Percentiles rank a stretch among this genome's conserved stretches.
phyloP scores from a whole-genome alignment of 2,329 filamentous ascomycete species.

The Hyphodiscus sp. region DNA sequence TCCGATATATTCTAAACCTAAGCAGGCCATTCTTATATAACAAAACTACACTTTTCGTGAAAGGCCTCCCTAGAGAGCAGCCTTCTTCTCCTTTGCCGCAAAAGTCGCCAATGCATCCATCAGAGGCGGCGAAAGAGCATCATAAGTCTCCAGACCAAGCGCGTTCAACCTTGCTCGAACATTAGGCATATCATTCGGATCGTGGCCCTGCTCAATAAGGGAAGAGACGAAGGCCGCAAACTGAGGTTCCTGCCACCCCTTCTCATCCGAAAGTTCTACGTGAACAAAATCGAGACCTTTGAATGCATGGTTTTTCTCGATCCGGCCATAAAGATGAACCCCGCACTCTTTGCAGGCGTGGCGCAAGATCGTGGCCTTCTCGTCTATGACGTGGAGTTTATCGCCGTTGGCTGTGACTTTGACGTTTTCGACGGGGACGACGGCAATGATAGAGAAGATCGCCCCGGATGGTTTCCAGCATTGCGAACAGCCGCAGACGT shows the following conservation, averaged over 20 bases:
- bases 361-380: constrained; percentile 51
- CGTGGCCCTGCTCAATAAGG: constrained; percentile 62
- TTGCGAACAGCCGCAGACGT: constrained; percentile 65
- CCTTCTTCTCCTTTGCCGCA: constrained; percentile 39
- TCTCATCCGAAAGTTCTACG: constrained; percentile 49
- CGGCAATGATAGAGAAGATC: constrained; percentile 58
- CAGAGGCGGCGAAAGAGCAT: constrained; percentile 52
- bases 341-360: constrained; percentile 56
- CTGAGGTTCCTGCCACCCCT: constrained; percentile 67
- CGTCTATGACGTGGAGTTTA: constrained; percentile 53
- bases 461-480: constrained; percentile 63
- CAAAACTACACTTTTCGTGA: no score
- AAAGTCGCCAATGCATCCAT: constrained; percentile 57
- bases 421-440: constrained; percentile 50
- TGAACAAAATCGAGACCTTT: constrained; percentile 66
- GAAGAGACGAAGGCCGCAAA: constrained; percentile 63
- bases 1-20: no score
- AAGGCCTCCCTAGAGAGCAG: no score
- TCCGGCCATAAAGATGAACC: constrained; percentile 57
- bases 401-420: constrained; percentile 48
- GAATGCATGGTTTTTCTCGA: constrained; percentile 59
- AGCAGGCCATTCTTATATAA: no score
- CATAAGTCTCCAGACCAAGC: constrained; percentile 55
- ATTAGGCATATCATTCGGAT: constrained; percentile 46
- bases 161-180: constrained; percentile 47